Conservation (phyloP, 345 rosid genomes). For the Syzygium aromaticum region DNA sequence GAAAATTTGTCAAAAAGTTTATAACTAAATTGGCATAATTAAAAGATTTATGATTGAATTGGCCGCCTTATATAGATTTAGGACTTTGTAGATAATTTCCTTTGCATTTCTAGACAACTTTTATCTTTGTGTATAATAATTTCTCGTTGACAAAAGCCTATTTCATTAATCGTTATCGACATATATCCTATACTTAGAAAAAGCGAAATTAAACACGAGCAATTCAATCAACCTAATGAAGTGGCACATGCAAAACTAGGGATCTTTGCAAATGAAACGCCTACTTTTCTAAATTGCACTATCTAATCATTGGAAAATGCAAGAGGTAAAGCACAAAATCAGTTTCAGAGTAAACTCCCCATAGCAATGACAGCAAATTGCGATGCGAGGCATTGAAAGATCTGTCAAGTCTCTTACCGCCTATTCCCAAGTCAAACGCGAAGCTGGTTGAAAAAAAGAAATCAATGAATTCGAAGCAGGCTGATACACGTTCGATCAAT, state of each 20-base stretch:
- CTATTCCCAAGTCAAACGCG: background rate
- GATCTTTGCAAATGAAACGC: background rate
- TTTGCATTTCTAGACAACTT: background rate
- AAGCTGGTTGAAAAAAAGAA: background rate
- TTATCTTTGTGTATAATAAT: background rate
- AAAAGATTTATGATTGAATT: too few relatives aligned
- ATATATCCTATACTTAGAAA: background rate
- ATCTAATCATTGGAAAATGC: background rate
- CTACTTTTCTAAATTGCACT: background rate
- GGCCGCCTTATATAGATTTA: too few relatives aligned
- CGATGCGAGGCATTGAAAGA: background rate
- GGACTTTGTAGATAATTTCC: too few relatives aligned
- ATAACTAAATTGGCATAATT: too few relatives aligned
- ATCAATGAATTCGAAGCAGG: background rate
- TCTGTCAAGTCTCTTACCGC: background rate
- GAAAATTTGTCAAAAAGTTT: too few relatives aligned
- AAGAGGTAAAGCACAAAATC: background rate
- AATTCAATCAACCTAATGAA: background rate
- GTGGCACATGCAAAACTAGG: background rate
- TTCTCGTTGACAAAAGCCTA: background rate
- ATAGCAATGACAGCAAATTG: background rate
- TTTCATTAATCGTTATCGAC: background rate
- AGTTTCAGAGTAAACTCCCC: background rate
- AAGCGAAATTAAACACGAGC: background rate
- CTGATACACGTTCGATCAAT: background rate